Base-by-base conservation (phyloP, 106 monocot species). In the Acorus calamus region DNA sequence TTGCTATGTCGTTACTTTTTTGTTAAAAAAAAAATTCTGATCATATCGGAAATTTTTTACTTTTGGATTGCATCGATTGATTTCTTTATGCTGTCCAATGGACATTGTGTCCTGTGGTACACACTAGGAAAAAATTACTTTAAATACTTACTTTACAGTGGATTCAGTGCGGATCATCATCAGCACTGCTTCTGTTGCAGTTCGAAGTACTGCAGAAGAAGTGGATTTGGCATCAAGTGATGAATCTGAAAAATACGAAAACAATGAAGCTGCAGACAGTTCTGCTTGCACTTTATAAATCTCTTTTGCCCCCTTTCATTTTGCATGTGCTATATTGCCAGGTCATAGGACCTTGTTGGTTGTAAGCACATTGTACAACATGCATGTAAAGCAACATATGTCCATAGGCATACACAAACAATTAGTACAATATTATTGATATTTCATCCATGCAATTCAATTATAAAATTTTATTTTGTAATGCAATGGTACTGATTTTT, bases 151-250 rank as follows among this genome's bases (percentile, higher is more conserved):
- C 44, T 62, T 2, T 64, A 6, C 6, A 42, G 52, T n/a, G 50
- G 56, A 75, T 51, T 49, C 56, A 11, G 57, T 69, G 6, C 77
- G 80, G 80, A 78, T 73, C 84, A 46, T 63, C 77, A 62, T 75
- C 85, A 65, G 77, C 63, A 7, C 77, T 50, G 69, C 80, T 69
- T 80, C 83, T 46, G 78, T 76, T 61, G 50, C 77, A 44, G 66
- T 73, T 61, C 77, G 58, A 49, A 74, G 76, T 67, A 68, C 69
- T 47, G 75, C 73, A n/a, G 82, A 75, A 53, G 84, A 75, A 14
- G 84, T 82, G 28, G 77, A 87, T 6, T 86, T 84, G 28, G 78
- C 78, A 60, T 84, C 90, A 51, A 87, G 85, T 62, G 87, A 87
- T 73, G 94, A 89, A 68, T 80, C 78, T 52, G 84, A 89, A 49